Evolutionary conservation across 140 eudicot genomes (phyloP), one percentile per base, ranked within the genome.

Genomic region (Erigeron philadelphicus): DNA sequence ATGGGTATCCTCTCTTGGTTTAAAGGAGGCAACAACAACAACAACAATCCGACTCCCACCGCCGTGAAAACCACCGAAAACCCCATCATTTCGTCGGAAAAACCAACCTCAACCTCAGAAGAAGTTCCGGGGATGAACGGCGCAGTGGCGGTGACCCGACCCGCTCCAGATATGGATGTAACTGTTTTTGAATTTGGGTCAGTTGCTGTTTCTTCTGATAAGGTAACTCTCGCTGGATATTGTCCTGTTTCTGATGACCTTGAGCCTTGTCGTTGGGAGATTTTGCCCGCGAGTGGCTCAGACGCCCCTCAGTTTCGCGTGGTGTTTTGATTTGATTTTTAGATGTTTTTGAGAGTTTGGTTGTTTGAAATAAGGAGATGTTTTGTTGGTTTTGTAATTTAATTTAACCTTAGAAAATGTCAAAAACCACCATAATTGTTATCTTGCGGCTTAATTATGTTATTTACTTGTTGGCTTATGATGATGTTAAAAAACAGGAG

Each of bases 181-280:
- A 76, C 88, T 9, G 85, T 86, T 0, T 89, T 89, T 68, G 95
- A 89, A 52, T 89, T 86, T 76, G 95, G 96, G 56, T 84, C 96
- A 19, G 82, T 89, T 7, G 85, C 84, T 7, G 86, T 83, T 7
- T 80, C 95, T 1, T 40, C 80, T 18, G 96, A 89, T 67, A 89
- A 89, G 85, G 95, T 89, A 55, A 89, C 96, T 2, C 83, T 86
- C 19, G 88, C 96, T 43, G 95, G 96, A 17, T 87, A 78, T 65
- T 90, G 97, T 66, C 95, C 97, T 9, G 97, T 87, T 9, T 84
- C 95, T 74, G 97, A 90, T 44, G 97, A 87, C 6, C 78, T 90
- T 21, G 89, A 87, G 83, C 97, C 97, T 43, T 87, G 97, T 81
- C 91, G 95, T 21, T 90, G 97, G 97, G 91, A 87, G 87, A 83